Evolutionary conservation across 768 basidiomycete species (phyloP).

Genomic region (Termitomyces sp.): DNA sequence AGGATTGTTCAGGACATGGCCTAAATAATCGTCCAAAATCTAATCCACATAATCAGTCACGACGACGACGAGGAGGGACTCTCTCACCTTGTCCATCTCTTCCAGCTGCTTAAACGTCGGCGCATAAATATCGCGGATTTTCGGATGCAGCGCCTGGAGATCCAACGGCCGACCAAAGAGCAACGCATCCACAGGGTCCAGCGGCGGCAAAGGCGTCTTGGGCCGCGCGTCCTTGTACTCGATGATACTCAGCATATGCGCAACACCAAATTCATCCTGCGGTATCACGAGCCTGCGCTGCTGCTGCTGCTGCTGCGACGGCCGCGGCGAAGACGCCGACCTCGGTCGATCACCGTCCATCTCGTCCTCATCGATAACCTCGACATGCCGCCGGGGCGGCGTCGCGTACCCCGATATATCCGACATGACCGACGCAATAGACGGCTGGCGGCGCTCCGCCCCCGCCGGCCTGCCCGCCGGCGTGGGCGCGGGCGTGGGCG

Average conservation of each 20-base stretch:
- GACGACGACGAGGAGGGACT: no score
- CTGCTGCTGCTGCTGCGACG: slow-evolving; percentile 6
- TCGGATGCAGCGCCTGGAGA: slow-evolving; percentile 60
- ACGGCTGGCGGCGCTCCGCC: slow-evolving; percentile 49
- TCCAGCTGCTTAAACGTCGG: slow-evolving; percentile 68
- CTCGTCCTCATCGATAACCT: slow-evolving; percentile 16
- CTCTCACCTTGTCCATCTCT: slow-evolving; percentile 68
- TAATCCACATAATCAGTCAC: not conserved
- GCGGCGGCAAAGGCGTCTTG: slow-evolving; percentile 21
- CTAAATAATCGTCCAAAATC: slow-evolving; percentile 14
- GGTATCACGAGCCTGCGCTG: slow-evolving; percentile 46
- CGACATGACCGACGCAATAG: slow-evolving; percentile 72
- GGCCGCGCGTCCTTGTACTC: slow-evolving; percentile 52
- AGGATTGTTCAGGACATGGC: slow-evolving; percentile 5
- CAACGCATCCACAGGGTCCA: slow-evolving; percentile 66
- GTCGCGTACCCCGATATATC: slow-evolving; percentile 51
- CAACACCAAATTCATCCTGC: slow-evolving; percentile 83
- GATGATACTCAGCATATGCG: slow-evolving; percentile 84
- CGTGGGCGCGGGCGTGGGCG: no score
- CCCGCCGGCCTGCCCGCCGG: slow-evolving; percentile 22
- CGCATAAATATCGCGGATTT: slow-evolving; percentile 64
- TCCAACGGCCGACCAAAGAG: slow-evolving; percentile 66
- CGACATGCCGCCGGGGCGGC: slow-evolving; percentile 15
- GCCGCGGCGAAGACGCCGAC: slow-evolving; percentile 13
- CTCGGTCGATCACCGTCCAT: slow-evolving; percentile 22